Conservation (phyloP, 331 rosid genomes). For the Malus hybrid region DNA sequence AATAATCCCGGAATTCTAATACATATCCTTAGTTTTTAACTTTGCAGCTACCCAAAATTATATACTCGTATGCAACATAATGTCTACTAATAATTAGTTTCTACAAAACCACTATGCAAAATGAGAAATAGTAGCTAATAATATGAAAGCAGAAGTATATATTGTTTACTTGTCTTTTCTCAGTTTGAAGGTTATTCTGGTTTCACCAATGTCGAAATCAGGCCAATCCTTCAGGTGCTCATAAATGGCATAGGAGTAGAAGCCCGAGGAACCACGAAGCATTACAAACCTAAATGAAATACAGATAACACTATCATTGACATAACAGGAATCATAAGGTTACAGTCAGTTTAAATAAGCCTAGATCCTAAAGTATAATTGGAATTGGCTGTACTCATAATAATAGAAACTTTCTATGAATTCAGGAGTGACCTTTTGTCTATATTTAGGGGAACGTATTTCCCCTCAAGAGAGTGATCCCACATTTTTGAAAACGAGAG, state of each 20-base stretch:
- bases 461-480: slow-evolving; percentile 41
- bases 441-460: slow-evolving; percentile 34
- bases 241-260: slow-evolving; percentile 44
- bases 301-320: not conserved
- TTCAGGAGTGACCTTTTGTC: slow-evolving; percentile 32
- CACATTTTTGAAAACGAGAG: slow-evolving; percentile 34
- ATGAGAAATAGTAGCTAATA: not conserved
- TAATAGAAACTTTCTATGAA: not conserved
- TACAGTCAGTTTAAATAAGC: not conserved
- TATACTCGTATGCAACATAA: not conserved
- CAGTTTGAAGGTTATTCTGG: slow-evolving; percentile 41
- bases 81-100: not conserved
- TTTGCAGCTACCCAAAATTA: not conserved
- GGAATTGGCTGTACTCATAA: not conserved
- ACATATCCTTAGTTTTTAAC: not conserved
- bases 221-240: slow-evolving; percentile 45
- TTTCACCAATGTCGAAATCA: slow-evolving; percentile 39
- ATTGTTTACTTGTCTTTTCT: slow-evolving; percentile 38
- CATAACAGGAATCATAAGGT: not conserved
- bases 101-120: not conserved
- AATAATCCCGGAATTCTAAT: not conserved
- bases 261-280: slow-evolving; percentile 47
- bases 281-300: slow-evolving; percentile 28
- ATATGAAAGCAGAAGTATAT: not conserved
- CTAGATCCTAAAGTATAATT: not conserved